Conservation (phyloP, 371 early-diverging fungal genomes). For the Mucor ambiguus region DNA sequence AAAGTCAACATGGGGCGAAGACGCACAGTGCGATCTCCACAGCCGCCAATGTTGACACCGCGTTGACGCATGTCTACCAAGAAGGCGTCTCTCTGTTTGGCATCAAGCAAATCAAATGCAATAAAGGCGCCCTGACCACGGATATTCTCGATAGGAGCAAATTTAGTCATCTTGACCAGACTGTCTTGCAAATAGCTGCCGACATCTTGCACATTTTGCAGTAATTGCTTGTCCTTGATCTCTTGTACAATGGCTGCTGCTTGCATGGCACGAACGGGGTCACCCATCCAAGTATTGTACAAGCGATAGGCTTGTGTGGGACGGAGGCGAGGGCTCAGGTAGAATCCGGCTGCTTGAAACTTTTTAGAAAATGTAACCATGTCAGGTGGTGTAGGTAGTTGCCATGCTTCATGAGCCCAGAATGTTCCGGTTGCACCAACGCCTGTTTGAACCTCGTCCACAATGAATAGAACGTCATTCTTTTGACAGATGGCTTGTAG, state of each 20-base stretch:
- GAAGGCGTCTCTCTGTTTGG: constrained; percentile 54
- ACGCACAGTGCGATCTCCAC: constrained; percentile 66
- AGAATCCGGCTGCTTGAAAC: constrained; percentile 80
- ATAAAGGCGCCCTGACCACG: constrained; percentile 73
- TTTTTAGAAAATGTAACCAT: constrained; percentile 82
- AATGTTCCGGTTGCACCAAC: constrained; percentile 83
- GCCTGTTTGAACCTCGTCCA: constrained; percentile 87
- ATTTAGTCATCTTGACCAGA: constrained; percentile 42
- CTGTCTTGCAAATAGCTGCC: constrained; percentile 60
- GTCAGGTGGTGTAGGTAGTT: constrained; percentile 66
- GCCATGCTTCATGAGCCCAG: constrained; percentile 81
- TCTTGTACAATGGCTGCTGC: constrained; percentile 69
- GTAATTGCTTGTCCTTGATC: constrained; percentile 54
- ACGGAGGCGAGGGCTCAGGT: constrained; percentile 55
- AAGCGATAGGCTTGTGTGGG: constrained; percentile 66
- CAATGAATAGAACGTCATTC: constrained; percentile 73
- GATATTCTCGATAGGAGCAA: constrained; percentile 37
- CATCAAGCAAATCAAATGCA: constrained; percentile 68
- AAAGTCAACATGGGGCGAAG: constrained; percentile 76
- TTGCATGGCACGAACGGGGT: constrained; percentile 69
- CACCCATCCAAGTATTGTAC: constrained; percentile 81
- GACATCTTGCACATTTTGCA: constrained; percentile 55
- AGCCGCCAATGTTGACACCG: constrained; percentile 77
- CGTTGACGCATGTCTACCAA: constrained; percentile 58
- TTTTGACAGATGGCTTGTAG: constrained; percentile 67